phyloP scores from a whole-genome alignment of 2,329 filamentous ascomycete species.

The Xylariaceae sp. region DNA sequence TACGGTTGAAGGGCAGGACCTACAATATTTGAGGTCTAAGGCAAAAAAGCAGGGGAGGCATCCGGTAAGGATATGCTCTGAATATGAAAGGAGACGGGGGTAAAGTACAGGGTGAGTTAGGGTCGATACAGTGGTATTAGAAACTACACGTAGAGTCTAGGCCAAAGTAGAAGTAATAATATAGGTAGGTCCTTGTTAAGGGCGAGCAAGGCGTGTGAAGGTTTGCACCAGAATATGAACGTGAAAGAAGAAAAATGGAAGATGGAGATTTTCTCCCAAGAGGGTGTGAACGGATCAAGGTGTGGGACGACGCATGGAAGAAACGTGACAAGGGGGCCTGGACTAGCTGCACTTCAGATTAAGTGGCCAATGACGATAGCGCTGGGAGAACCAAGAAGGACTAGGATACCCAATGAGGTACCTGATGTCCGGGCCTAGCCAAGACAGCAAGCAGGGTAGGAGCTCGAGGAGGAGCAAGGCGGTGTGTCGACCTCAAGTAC shows the following conservation, averaged over 20 bases:
- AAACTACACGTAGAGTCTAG: conserved; percentile 28
- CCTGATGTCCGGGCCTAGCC: conserved; percentile 55
- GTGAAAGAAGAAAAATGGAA: conserved; percentile 38
- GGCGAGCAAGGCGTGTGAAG: conserved; percentile 34
- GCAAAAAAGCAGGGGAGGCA: conserved; percentile 43
- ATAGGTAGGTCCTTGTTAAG: conserved; percentile 4
- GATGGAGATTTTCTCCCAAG: conserved; percentile 37
- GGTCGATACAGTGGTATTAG: conserved; percentile 35
- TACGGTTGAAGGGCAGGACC: conserved; percentile 41
- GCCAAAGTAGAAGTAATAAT: conserved; percentile 9
- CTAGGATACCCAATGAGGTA: conserved; percentile 59
- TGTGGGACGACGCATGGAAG: conserved; percentile 57
- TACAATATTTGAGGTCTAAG: conserved; percentile 43
- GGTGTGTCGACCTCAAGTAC: conserved; percentile 42
- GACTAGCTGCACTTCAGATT: conserved; percentile 56
- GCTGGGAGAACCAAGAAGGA: conserved; percentile 49
- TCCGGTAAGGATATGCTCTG: conserved; percentile 41
- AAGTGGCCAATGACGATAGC: conserved; percentile 57
- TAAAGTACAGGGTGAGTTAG: conserved; percentile 35
- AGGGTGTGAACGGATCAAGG: conserved; percentile 44
- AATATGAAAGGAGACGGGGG: conserved; percentile 33
- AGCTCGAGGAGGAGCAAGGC: conserved; percentile 40
- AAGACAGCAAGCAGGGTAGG: conserved; percentile 45
- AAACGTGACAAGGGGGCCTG: conserved; percentile 55
- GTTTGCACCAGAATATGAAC: conserved; percentile 41